phyloP scores from a whole-genome alignment of 106 monocot species.

The Dactylorhiza incarnata region DNA sequence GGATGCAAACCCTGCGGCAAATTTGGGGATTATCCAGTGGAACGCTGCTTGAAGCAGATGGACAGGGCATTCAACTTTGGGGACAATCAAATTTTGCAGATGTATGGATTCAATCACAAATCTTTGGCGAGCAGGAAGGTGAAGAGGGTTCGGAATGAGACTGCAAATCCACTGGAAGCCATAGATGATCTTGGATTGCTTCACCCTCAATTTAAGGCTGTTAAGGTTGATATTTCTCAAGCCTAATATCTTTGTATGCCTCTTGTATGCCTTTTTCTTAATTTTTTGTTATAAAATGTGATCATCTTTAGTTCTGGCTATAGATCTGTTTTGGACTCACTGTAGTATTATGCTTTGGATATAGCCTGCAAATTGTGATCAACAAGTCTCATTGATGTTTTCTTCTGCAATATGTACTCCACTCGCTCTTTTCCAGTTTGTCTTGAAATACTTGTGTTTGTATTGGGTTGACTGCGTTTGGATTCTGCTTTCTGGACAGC shows the following conservation, averaged over 20 bases:
- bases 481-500: too few relatives aligned
- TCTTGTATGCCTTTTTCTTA: neutral
- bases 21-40: conserved; percentile 92
- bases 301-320: neutral
- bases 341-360: neutral
- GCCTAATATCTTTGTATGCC: neutral
- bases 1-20: conserved; percentile 97
- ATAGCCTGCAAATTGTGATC: too few relatives aligned
- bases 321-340: neutral
- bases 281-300: neutral
- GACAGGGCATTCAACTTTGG: conserved; percentile 92
- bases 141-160: conserved; percentile 78
- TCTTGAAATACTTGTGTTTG: too few relatives aligned
- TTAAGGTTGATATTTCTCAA: conserved; percentile 17
- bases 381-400: too few relatives aligned
- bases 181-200: conserved; percentile 79
- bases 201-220: conserved; percentile 69
- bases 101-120: conserved; percentile 88
- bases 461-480: too few relatives aligned
- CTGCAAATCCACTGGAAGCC: conserved; percentile 60
- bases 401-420: too few relatives aligned
- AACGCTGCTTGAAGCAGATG: conserved; percentile 93
- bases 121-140: conserved; percentile 71
- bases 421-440: too few relatives aligned
- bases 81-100: conserved; percentile 93